phyloP scores from a whole-genome alignment of 768 basidiomycete genomes.

The Chlorophyllum brunneum region DNA sequence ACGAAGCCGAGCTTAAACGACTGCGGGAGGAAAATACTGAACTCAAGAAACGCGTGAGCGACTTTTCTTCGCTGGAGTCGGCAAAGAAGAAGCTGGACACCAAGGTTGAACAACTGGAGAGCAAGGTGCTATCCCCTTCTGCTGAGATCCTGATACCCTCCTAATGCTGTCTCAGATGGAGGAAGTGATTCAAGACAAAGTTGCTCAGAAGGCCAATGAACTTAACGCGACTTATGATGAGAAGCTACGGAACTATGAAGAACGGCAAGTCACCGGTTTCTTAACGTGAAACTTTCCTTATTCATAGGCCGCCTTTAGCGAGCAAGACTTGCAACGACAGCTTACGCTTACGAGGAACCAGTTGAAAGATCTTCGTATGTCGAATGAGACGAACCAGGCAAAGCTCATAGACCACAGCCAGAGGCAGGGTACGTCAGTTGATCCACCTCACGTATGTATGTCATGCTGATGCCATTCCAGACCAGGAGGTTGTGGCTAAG shows the following conservation, averaged over 20 bases:
- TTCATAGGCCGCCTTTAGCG: conserved; percentile 42
- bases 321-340: conserved; percentile 92
- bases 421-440: conserved; percentile 64
- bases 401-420: conserved; percentile 88
- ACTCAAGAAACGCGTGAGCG: conserved; percentile 65
- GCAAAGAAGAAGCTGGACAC: conserved; percentile 74
- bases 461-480: conserved; percentile 31
- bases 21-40: conserved; percentile 81
- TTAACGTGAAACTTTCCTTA: not conserved
- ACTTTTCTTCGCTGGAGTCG: conserved; percentile 58
- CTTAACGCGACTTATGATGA: conserved; percentile 97
- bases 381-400: conserved; percentile 91
- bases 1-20: conserved; percentile 70
- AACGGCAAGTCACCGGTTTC: conserved; percentile 54
- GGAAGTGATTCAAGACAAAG: conserved; percentile 83
- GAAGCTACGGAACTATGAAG: conserved; percentile 92
- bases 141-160: not conserved
- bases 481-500: conserved; percentile 88
- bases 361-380: conserved; percentile 83
- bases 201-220: conserved; percentile 92
- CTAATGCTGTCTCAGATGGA: conserved; percentile 69
- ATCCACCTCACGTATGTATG: not conserved
- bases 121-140: conserved; percentile 50
- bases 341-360: conserved; percentile 85
- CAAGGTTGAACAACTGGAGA: conserved; percentile 76